Evolutionary conservation across 116 monocot species (phyloP).

Genomic region (Iris pallida): DNA sequence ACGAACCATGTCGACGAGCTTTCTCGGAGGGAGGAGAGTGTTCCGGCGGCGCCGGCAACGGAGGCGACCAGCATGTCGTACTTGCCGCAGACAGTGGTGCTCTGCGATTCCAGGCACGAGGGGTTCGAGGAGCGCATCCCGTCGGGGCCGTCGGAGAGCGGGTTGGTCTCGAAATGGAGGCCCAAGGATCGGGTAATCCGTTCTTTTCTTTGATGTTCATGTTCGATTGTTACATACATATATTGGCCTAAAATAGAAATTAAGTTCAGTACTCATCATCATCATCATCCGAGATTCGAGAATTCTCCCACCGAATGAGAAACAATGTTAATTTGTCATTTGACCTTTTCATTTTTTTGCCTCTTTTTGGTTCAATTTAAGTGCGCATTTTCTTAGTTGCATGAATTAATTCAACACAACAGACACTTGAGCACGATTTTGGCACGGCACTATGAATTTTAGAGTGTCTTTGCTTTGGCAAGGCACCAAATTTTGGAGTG

Average conservation of each 20-base stretch:
- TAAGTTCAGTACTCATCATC: background rate
- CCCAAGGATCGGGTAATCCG: constrained; percentile 83
- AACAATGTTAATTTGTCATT: no score
- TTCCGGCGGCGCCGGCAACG: no score
- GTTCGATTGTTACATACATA: background rate
- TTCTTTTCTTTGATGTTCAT: background rate
- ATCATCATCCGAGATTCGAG: background rate
- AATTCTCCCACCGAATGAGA: no score
- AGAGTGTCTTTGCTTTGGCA: no score
- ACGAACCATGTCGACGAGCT: background rate
- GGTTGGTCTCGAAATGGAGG: constrained; percentile 77
- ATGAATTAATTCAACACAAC: no score
- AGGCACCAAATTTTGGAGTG: no score
- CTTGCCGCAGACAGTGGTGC: constrained; percentile 71
- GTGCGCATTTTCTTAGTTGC: no score
- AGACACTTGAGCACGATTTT: no score
- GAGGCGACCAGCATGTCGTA: constrained; percentile 57
- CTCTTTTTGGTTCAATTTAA: no score
- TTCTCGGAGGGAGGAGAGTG: no score
- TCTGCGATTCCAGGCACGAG: constrained; percentile 76
- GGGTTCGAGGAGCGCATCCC: constrained; percentile 55
- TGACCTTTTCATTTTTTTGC: no score
- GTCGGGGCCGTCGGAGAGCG: constrained; percentile 45
- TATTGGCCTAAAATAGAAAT: background rate
- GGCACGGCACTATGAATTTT: no score